A percentile compares a stretch with the other conserved stretches of the same genome.
These are phyloP conservation scores for Neurospora africana DNA, from an alignment of 495 filamentous ascomycete species.

Conservation along the genomic window DNA sequence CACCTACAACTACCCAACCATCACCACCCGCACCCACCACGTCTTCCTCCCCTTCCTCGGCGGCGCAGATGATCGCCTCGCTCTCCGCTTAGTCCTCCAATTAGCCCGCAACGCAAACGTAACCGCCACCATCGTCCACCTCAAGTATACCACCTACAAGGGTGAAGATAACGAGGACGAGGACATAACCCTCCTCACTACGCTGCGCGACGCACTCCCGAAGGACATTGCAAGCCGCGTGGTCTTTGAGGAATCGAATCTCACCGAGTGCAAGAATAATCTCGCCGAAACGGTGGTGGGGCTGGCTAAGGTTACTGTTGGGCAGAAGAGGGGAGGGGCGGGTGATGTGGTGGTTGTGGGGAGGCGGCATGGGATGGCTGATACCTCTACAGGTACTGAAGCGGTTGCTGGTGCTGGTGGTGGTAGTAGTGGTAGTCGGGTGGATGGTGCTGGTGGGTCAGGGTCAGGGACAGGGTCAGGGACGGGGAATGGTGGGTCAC, in stretches of 20 bases:
- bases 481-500: not conserved
- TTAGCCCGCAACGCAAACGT: conserved; percentile 66
- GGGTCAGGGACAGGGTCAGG: no score
- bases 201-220: conserved; percentile 52
- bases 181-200: conserved; percentile 53
- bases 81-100: conserved; percentile 71
- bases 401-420: not conserved
- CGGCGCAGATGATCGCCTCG: conserved; percentile 72
- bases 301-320: conserved; percentile 50
- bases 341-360: conserved; percentile 75
- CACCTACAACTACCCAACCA: conserved; percentile 29
- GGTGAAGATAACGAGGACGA: conserved; percentile 6
- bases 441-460: not conserved
- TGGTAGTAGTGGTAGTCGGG: not conserved
- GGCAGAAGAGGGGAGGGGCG: conserved; percentile 51
- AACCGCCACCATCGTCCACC: conserved; percentile 57
- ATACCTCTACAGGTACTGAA: conserved; percentile 12
- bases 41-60: conserved; percentile 85
- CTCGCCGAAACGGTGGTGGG: conserved; percentile 15
- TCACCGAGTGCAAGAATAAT: conserved; percentile 14
- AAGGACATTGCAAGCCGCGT: conserved; percentile 49
- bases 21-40: conserved; percentile 63
- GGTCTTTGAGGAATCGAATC: conserved; percentile 38
- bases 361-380: conserved; percentile 33
- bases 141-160: conserved; percentile 21